Evolutionary conservation across 805 yeast species (phyloP).

Genomic region (Ogataea allantospora): DNA sequence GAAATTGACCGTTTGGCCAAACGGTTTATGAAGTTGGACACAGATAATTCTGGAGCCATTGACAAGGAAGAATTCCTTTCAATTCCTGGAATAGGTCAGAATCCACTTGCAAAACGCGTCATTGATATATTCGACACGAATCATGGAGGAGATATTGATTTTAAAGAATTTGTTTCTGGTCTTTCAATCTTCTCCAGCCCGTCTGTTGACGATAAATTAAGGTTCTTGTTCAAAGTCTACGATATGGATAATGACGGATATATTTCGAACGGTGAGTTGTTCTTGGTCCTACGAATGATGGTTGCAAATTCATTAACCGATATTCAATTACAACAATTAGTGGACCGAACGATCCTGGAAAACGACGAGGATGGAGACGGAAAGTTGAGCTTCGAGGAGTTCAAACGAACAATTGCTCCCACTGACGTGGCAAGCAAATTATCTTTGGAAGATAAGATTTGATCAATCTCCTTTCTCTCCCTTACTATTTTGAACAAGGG

Average conservation of each 20-base stretch:
- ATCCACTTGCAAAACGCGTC: conserved; percentile 85
- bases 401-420: conserved; percentile 61
- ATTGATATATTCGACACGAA: conserved; percentile 95
- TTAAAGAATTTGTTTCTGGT: conserved; percentile 79
- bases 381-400: conserved; percentile 80
- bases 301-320: conserved; percentile 89
- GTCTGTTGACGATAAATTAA: conserved; percentile 73
- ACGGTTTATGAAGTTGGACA: conserved; percentile 92
- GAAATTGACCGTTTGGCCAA: conserved; percentile 90
- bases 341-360: conserved; percentile 95
- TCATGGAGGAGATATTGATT: conserved; percentile 90
- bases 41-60: conserved; percentile 88
- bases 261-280: conserved; percentile 93
- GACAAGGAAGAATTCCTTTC: conserved; percentile 87
- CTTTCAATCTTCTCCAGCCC: conserved; percentile 82
- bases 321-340: conserved; percentile 88
- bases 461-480: conserved; percentile 31
- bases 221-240: conserved; percentile 88
- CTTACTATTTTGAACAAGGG: conserved; percentile 24
- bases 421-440: conserved; percentile 34
- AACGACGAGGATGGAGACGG: conserved; percentile 90
- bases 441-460: conserved; percentile 30
- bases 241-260: conserved; percentile 95
- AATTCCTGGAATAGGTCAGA: conserved; percentile 88
- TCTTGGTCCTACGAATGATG: conserved; percentile 91